Evolutionary conservation across 257 asterid genomes (phyloP).

Genomic region (Nicotiana otophora): DNA sequence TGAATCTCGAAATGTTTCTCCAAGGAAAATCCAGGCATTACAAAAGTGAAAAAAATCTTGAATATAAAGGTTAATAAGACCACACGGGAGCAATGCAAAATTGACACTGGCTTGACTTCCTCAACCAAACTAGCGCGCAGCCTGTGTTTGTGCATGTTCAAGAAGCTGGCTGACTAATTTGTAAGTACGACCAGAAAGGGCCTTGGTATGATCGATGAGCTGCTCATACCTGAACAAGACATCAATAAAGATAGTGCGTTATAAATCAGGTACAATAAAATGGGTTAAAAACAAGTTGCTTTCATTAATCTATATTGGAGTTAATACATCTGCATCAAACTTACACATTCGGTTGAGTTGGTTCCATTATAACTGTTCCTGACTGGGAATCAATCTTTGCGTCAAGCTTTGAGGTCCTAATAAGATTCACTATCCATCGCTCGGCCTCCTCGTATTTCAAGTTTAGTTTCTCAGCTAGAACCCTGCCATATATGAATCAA

Average conservation of each 20-base stretch:
- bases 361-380: slow-evolving; percentile 84
- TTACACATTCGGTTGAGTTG: slow-evolving; percentile 78
- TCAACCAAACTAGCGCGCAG: slow-evolving; percentile 40
- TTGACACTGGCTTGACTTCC: not conserved
- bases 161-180: slow-evolving; percentile 72
- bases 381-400: slow-evolving; percentile 75
- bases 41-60: not conserved
- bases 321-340: slow-evolving; percentile 19
- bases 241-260: too few relatives aligned
- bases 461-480: slow-evolving; percentile 92
- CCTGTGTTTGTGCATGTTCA: slow-evolving; percentile 71
- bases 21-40: not conserved
- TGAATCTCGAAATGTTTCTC: not conserved
- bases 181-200: slow-evolving; percentile 75
- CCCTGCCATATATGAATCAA: slow-evolving; percentile 42
- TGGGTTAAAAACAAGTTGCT: not conserved
- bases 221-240: slow-evolving; percentile 69
- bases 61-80: not conserved
- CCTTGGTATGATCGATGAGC: slow-evolving; percentile 92
- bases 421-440: slow-evolving; percentile 89
- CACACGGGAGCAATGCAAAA: not conserved
- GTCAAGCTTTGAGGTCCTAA: slow-evolving; percentile 92
- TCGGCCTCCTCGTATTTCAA: slow-evolving; percentile 85
- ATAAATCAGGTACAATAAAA: not conserved
- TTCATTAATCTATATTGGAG: not conserved